Conservation (phyloP, 768 basidiomycete genomes). For the Trametes maxima region DNA sequence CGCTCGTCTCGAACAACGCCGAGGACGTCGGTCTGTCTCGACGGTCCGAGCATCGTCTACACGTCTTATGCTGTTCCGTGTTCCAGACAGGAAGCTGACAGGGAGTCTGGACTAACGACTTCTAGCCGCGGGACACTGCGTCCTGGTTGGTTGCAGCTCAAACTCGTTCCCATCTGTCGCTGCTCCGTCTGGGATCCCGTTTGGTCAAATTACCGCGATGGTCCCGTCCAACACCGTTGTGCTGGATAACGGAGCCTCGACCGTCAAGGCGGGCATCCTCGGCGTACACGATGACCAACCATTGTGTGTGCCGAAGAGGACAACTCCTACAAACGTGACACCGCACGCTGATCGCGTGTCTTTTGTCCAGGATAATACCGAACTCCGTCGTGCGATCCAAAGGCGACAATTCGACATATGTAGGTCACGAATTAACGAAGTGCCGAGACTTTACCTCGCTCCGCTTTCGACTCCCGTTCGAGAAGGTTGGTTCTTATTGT, state of each 20-base stretch:
- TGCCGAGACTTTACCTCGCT: constrained; percentile 83
- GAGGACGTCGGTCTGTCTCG: neutral
- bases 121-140: constrained; percentile 3
- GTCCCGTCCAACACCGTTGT: constrained; percentile 43
- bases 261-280: constrained; percentile 74
- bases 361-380: constrained; percentile 57
- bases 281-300: constrained; percentile 32
- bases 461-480: constrained; percentile 83
- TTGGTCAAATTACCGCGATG: constrained; percentile 4
- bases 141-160: neutral
- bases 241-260: constrained; percentile 86
- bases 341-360: neutral
- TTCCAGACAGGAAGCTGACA: neutral
- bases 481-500: constrained; percentile 60
- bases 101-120: constrained; percentile 5
- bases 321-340: neutral
- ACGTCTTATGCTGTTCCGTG: neutral
- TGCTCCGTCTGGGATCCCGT: constrained; percentile 7
- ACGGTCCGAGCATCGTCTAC: neutral
- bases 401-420: constrained; percentile 78
- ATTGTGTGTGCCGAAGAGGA: constrained; percentile 28
- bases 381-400: constrained; percentile 89
- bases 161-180: constrained; percentile 8
- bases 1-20: neutral
- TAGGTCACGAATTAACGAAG: constrained; percentile 79